phyloP scores from a whole-genome alignment of 1,284 basidiomycete species.

The Inonotus hispidus region DNA sequence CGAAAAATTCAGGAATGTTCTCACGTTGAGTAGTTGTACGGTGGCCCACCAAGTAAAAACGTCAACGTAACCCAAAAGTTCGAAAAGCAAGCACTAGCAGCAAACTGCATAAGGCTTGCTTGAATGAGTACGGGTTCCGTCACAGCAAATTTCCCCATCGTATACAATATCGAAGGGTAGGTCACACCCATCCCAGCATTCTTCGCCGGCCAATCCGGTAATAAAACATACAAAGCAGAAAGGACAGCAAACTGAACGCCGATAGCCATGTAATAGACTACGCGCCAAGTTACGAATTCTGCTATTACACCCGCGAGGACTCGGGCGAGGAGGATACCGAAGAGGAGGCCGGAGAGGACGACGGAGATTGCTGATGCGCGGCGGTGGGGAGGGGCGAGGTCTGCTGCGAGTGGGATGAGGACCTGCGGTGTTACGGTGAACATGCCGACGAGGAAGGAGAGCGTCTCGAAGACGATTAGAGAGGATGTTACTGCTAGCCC shows the following conservation, averaged over 20 bases:
- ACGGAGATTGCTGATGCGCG: conserved; percentile 62
- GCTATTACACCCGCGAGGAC: conserved; percentile 64
- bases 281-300: conserved; percentile 54
- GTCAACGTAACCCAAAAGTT: conserved; percentile 71
- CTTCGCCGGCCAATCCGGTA: conserved; percentile 71
- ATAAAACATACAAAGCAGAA: conserved; percentile 45
- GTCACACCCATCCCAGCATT: conserved; percentile 41
- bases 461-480: conserved; percentile 45
- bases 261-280: conserved; percentile 62
- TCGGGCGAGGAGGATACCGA: conserved; percentile 67
- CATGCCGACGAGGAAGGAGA: conserved; percentile 54
- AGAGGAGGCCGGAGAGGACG: conserved; percentile 60
- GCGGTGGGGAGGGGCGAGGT: conserved; percentile 57
- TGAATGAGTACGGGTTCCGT: conserved; percentile 70
- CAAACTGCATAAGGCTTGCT: conserved; percentile 49
- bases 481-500: conserved; percentile 48
- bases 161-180: conserved; percentile 56
- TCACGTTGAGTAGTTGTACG: conserved; percentile 62
- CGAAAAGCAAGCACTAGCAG: conserved; percentile 51
- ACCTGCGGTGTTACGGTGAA: conserved; percentile 53
- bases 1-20: conserved; percentile 20
- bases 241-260: conserved; percentile 51
- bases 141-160: conserved; percentile 62
- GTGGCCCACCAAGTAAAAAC: conserved; percentile 60
- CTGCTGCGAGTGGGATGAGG: conserved; percentile 59